Evolutionary conservation across 169 alveolate genomes (phyloP).

Genomic region (Theileria sp.): DNA sequence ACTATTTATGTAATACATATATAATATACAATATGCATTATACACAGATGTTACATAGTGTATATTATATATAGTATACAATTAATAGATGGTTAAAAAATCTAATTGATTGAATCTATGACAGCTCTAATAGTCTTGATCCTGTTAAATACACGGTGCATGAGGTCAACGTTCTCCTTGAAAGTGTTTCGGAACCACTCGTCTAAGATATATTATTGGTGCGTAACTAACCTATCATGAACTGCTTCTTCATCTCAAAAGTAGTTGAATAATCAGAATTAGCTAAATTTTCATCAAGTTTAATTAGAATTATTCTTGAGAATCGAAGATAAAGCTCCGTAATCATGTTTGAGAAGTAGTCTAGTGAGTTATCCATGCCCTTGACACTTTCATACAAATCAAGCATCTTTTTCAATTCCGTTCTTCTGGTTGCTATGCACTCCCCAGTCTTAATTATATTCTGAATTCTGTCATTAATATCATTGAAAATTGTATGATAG

Average conservation of each 20-base stretch:
- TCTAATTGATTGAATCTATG: neutral
- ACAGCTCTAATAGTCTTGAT: constrained; percentile 27
- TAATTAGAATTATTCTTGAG: constrained; percentile 5
- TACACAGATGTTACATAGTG: neutral
- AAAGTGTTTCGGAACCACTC: constrained; percentile 44
- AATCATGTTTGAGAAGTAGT: constrained; percentile 27
- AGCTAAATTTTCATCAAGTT: neutral
- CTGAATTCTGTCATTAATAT: constrained; percentile 10
- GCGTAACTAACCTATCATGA: constrained; percentile 17
- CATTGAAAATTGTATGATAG: constrained; percentile 4
- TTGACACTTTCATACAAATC: neutral
- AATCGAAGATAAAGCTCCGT: constrained; percentile 27
- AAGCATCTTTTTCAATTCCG: neutral
- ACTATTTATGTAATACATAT: neutral
- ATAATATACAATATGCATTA: too few relatives aligned
- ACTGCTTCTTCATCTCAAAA: neutral
- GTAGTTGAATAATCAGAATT: neutral
- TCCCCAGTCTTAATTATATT: neutral
- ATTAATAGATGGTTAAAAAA: neutral
- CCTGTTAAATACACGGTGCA: constrained; percentile 40
- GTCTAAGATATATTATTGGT: constrained; percentile 4
- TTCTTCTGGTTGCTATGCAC: constrained; percentile 11
- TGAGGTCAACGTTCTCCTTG: constrained; percentile 35
- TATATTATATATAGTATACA: neutral
- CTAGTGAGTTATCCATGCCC: constrained; percentile 7